Percentiles rank a stretch among this genome's conserved stretches.
Evolutionary conservation across 176 grass and related monocot genomes (phyloP).

Genomic region (Avena sativa): DNA sequence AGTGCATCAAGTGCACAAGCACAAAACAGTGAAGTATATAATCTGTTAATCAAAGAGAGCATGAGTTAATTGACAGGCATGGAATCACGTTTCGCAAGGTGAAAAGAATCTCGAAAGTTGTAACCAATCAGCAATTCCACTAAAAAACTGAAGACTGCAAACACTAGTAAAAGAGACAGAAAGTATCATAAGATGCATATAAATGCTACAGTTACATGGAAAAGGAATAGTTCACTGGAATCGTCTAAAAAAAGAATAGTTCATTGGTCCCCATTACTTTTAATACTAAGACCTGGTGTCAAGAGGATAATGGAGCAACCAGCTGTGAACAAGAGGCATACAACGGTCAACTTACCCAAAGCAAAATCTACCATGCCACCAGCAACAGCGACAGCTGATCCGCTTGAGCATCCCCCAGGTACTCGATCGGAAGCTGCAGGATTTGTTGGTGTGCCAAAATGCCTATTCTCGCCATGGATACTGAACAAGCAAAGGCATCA

Average conservation of each 20-base stretch:
- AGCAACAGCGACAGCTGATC: conserved; percentile 94
- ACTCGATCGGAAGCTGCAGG: conserved; percentile 62
- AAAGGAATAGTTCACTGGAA: not conserved
- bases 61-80: not conserved
- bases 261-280: not conserved
- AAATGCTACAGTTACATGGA: not conserved
- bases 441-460: conserved; percentile 86
- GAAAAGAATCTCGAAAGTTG: conserved; percentile 19
- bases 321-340: conserved; percentile 17
- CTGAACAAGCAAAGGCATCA: conserved; percentile 50
- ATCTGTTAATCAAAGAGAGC: not conserved
- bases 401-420: conserved; percentile 95
- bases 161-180: conserved; percentile 11
- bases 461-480: conserved; percentile 88
- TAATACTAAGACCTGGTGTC: not conserved
- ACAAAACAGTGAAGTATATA: not conserved
- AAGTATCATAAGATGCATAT: conserved; percentile 2
- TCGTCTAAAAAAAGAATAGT: not conserved
- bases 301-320: not conserved
- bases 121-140: not conserved
- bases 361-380: conserved; percentile 90
- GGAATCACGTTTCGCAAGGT: not conserved
- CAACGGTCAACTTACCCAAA: conserved; percentile 64
- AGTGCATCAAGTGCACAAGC: conserved; percentile 10
- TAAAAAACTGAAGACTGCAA: not conserved